phyloP scores from a whole-genome alignment of 2,329 filamentous ascomycete species.

The Epichloe sibirici region DNA sequence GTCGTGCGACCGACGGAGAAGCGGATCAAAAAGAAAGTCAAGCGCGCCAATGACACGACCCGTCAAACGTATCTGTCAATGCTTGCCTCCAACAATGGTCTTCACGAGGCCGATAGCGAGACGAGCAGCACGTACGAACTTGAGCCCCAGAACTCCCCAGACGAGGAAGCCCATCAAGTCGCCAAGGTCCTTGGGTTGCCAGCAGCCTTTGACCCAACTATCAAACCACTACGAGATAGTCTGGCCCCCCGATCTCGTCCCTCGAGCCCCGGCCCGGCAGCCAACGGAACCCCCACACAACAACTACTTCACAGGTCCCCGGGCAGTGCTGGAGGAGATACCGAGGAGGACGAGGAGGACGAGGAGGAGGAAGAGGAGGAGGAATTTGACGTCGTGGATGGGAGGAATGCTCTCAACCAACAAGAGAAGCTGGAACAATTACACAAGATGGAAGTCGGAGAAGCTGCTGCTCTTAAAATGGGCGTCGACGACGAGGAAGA shows the following conservation, averaged over 20 bases:
- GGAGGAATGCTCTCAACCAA: conserved; percentile 30
- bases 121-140: conserved; percentile 40
- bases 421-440: conserved; percentile 39
- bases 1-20: conserved; percentile 82
- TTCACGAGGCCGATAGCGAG: conserved; percentile 46
- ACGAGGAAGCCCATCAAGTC: conserved; percentile 53
- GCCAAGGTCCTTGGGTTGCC: conserved; percentile 51
- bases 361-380: conserved; percentile 23
- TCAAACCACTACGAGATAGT: conserved; percentile 39
- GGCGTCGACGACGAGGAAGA: conserved; percentile 28
- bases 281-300: conserved; percentile 10
- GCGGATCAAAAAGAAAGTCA: conserved; percentile 79
- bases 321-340: conserved; percentile 28
- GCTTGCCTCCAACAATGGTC: conserved; percentile 48
- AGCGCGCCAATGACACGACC: conserved; percentile 64
- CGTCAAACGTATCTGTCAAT: conserved; percentile 70
- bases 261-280: conserved; percentile 8
- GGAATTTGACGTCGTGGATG: conserved; percentile 34
- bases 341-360: conserved; percentile 22
- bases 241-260: conserved; percentile 12
- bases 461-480: conserved; percentile 38
- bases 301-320: conserved; percentile 14
- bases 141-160: conserved; percentile 41
- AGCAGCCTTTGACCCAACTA: conserved; percentile 49
- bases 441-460: conserved; percentile 48